Conservation (phyloP, 2,329 filamentous ascomycete genomes). For the Alternaria angustiovoidea region DNA sequence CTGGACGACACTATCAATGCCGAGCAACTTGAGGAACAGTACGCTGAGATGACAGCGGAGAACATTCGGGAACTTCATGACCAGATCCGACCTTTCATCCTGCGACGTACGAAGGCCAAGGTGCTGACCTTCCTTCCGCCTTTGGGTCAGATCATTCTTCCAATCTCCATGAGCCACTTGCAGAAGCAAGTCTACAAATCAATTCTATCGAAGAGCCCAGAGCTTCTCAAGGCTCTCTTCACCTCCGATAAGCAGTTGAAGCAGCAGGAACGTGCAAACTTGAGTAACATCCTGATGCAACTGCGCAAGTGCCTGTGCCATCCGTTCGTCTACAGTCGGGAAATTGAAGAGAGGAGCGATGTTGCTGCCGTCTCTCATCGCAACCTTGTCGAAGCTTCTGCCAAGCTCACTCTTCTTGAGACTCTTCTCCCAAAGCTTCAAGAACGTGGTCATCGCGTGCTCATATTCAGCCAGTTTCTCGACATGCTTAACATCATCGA, state of each 20-base stretch:
- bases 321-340: conserved; percentile 90
- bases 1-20: conserved; percentile 78
- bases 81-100: conserved; percentile 76
- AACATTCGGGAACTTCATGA: conserved; percentile 83
- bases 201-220: conserved; percentile 88
- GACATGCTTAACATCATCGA: conserved; percentile 87
- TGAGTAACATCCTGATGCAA: conserved; percentile 96
- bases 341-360: conserved; percentile 83
- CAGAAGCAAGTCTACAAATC: conserved; percentile 96
- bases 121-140: conserved; percentile 91
- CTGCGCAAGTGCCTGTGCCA: conserved; percentile 94
- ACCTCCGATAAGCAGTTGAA: conserved; percentile 68
- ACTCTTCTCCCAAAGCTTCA: conserved; percentile 87
- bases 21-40: conserved; percentile 75
- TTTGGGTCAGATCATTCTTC: conserved; percentile 93
- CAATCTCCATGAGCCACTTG: conserved; percentile 91
- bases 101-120: conserved; percentile 84
- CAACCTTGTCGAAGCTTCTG: conserved; percentile 89
- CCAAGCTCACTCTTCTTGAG: conserved; percentile 85
- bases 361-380: conserved; percentile 70
- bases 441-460: conserved; percentile 84
- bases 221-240: conserved; percentile 88
- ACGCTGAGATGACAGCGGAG: conserved; percentile 79
- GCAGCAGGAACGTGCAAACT: conserved; percentile 74
- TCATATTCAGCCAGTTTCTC: conserved; percentile 96